These are phyloP conservation scores for Rhytidhysteron rufulum DNA, from an alignment of 2,329 filamentous ascomycete species.

Conservation along the genomic window DNA sequence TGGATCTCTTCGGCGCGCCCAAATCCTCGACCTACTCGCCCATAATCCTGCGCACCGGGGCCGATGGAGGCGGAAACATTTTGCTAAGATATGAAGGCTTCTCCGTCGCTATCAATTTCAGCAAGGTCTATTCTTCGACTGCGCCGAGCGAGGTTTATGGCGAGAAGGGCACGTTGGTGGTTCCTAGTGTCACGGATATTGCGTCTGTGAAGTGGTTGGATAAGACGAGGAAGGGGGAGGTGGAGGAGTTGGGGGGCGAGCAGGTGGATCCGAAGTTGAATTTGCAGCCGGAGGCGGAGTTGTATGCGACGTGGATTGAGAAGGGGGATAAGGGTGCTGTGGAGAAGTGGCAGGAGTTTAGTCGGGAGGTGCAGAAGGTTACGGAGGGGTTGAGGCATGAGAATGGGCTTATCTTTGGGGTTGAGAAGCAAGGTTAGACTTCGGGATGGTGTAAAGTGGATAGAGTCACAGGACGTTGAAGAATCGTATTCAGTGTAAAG, in stretches of 20 bases:
- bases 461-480: no score
- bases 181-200: constrained; percentile 46
- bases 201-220: constrained; percentile 38
- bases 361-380: constrained; percentile 39
- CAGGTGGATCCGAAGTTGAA: constrained; percentile 37
- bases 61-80: constrained; percentile 45
- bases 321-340: constrained; percentile 36
- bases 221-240: constrained; percentile 40
- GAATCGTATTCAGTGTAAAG: no score
- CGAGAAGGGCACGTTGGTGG: constrained; percentile 43
- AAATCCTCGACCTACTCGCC: constrained; percentile 40
- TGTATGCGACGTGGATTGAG: constrained; percentile 43
- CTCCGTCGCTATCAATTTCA: constrained; percentile 40
- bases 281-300: constrained; percentile 45
- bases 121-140: constrained; percentile 43
- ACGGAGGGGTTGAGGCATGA: constrained; percentile 43
- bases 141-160: constrained; percentile 46
- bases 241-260: constrained; percentile 37
- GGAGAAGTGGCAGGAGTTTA: constrained; percentile 38
- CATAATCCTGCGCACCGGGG: constrained; percentile 41
- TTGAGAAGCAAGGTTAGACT: no score
- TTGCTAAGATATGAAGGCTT: constrained; percentile 43
- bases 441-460: no score
- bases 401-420: constrained; percentile 42
- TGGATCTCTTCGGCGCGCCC: constrained; percentile 46